A percentile compares a stretch with the other conserved stretches of the same genome.
Conservation (phyloP, 352 stramenopile species). For the Phytophthora cactorum region DNA sequence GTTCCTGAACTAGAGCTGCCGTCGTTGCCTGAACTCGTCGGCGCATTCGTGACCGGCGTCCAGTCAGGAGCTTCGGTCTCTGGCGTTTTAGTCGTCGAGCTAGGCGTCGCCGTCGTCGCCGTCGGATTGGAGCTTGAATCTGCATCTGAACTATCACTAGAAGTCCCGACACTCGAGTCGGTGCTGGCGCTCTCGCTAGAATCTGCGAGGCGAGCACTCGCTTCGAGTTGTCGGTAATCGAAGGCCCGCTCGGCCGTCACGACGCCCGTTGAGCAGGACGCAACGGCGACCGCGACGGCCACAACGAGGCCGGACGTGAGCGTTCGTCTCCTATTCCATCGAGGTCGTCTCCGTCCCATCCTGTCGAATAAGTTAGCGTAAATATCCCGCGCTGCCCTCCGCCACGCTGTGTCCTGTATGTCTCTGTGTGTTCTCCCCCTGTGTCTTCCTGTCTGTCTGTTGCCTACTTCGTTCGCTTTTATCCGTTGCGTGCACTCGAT, state of each 20-base stretch:
- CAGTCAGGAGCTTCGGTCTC: conserved; percentile 3
- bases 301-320: conserved; percentile 15
- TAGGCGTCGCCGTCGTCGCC: conserved; percentile 9
- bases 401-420: conserved; percentile 3
- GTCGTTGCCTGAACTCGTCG: conserved; percentile 1
- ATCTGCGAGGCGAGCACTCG: conserved; percentile 3
- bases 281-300: conserved; percentile 14
- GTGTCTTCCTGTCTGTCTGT: conserved; percentile 3
- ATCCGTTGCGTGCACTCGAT: not conserved
- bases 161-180: conserved; percentile 6
- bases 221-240: conserved; percentile 11
- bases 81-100: conserved; percentile 9
- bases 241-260: conserved; percentile 6
- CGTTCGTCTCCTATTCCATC: conserved; percentile 21
- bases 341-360: conserved; percentile 28
- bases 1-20: conserved; percentile 9
- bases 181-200: conserved; percentile 8
- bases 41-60: conserved; percentile 12
- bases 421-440: conserved; percentile 1
- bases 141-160: not conserved
- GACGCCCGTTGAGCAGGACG: conserved; percentile 12
- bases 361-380: conserved; percentile 28
- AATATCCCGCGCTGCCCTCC: conserved; percentile 9
- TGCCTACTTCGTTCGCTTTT: conserved; percentile 1
- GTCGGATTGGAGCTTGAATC: conserved; percentile 11